Percentiles rank a stretch among this genome's conserved stretches.
Conservation (phyloP, 2,329 filamentous ascomycete species). For the Penicillium decumbens region DNA sequence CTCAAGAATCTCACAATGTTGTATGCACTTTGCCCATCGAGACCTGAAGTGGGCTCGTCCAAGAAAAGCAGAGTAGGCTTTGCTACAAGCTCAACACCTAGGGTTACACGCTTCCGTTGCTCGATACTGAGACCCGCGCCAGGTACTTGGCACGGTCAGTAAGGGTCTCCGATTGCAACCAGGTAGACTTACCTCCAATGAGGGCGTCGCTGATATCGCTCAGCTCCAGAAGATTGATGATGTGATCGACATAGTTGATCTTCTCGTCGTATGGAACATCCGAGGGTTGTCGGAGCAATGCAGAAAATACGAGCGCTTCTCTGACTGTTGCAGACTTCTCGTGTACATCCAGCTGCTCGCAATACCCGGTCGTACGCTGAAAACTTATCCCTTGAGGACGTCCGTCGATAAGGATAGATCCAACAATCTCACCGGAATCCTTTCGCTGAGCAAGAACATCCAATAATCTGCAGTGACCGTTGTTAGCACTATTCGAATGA, state of each 20-base stretch:
- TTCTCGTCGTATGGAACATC: slow-evolving; percentile 56
- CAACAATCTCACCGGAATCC: slow-evolving; percentile 41
- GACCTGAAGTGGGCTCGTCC: slow-evolving; percentile 58
- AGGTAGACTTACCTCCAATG: slow-evolving; percentile 47
- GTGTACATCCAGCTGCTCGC: slow-evolving; percentile 62
- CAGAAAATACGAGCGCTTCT: slow-evolving; percentile 61
- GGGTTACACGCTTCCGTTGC: slow-evolving; percentile 60
- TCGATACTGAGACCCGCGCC: slow-evolving; percentile 61
- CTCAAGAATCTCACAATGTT: slow-evolving; percentile 57
- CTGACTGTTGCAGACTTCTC: slow-evolving; percentile 60
- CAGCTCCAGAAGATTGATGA: slow-evolving; percentile 63
- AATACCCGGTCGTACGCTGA: slow-evolving; percentile 50
- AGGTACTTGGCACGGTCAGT: slow-evolving; percentile 27
- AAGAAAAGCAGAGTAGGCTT: slow-evolving; percentile 59
- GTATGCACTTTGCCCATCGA: slow-evolving; percentile 63
- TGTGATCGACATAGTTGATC: slow-evolving; percentile 59
- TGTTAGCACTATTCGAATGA: background rate
- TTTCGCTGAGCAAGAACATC: slow-evolving; percentile 44
- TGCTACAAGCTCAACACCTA: slow-evolving; percentile 57
- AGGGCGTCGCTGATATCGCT: slow-evolving; percentile 58
- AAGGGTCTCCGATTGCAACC: background rate
- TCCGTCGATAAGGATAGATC: slow-evolving; percentile 43
- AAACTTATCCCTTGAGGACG: slow-evolving; percentile 43
- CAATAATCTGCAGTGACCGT: slow-evolving; percentile 31
- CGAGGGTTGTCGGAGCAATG: slow-evolving; percentile 56